A percentile compares a stretch with the other conserved stretches of the same genome.
Conservation (phyloP, 768 basidiomycete species). For the Trametes punicea region DNA sequence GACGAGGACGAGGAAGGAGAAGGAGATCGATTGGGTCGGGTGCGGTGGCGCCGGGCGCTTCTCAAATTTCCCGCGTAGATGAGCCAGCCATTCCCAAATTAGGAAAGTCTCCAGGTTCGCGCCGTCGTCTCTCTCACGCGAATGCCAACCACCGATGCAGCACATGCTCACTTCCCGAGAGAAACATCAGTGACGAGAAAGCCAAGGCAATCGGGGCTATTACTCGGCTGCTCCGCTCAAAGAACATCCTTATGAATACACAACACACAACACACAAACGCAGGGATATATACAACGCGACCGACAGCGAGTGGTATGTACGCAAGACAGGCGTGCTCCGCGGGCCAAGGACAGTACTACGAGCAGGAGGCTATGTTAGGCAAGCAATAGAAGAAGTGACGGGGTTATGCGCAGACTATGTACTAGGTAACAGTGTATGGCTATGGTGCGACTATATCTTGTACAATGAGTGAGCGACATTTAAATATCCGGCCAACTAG, state of each 20-base stretch:
- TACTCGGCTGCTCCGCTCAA: not conserved
- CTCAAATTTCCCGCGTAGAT: constrained; percentile 27
- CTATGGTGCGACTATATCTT: constrained; percentile 3
- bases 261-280: constrained; percentile 11
- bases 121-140: not conserved
- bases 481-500: constrained; percentile 2
- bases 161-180: not conserved
- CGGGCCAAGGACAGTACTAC: too few relatives aligned
- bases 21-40: constrained; percentile 10
- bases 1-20: not conserved
- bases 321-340: not conserved
- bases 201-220: not conserved
- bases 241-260: not conserved
- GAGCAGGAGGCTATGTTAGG: not conserved
- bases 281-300: constrained; percentile 14
- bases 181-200: not conserved
- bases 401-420: not conserved
- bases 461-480: not conserved
- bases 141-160: not conserved
- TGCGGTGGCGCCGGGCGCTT: constrained; percentile 9
- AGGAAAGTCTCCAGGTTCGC: constrained; percentile 12
- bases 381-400: not conserved
- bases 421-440: constrained; percentile 2
- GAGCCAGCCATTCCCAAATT: constrained; percentile 9
- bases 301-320: constrained; percentile 4